phyloP scores from a whole-genome alignment of 768 basidiomycete genomes.

The Mycena latifolia region DNA sequence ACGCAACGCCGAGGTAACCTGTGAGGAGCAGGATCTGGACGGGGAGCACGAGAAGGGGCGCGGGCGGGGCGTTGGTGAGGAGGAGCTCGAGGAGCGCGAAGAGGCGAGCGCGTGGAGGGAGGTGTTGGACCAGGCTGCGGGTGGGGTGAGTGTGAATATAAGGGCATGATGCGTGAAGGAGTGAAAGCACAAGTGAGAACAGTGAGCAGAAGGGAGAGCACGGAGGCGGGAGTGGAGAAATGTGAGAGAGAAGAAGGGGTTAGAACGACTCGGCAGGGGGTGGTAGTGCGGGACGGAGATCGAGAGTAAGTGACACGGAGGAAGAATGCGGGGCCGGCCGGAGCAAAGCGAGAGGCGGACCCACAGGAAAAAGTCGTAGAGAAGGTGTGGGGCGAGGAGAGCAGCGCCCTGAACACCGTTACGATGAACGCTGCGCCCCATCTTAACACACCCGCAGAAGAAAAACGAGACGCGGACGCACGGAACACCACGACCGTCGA shows the following conservation, averaged over 20 bases:
- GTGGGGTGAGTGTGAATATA: too few species aligned
- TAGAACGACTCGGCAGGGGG: too few species aligned
- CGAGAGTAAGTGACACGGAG: too few species aligned
- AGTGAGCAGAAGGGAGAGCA: too few species aligned
- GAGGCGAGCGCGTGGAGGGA: slow-evolving; percentile 66
- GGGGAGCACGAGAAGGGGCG: slow-evolving; percentile 65
- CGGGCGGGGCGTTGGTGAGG: slow-evolving; percentile 63
- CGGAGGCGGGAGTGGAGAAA: too few species aligned
- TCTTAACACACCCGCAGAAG: too few species aligned
- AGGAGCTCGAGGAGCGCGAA: slow-evolving; percentile 71
- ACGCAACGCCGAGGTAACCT: slow-evolving; percentile 77
- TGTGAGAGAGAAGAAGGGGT: too few species aligned
- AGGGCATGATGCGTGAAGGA: too few species aligned
- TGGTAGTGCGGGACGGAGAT: too few species aligned
- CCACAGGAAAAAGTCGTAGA: slow-evolving; percentile 52
- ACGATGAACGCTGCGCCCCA: slow-evolving; percentile 69
- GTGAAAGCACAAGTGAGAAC: too few species aligned
- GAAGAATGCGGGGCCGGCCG: too few species aligned
- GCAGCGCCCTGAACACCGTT: slow-evolving; percentile 71
- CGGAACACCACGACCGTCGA: slow-evolving; percentile 68
- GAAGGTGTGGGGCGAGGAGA: slow-evolving; percentile 59
- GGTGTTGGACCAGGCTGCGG: slow-evolving; percentile 73
- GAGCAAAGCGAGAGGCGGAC: too few species aligned
- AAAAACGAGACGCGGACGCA: slow-evolving; percentile 56
- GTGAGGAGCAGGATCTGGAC: slow-evolving; percentile 60